Base-by-base conservation (phyloP, 208 protist species). In the Endotrypanum monterogeii region DNA sequence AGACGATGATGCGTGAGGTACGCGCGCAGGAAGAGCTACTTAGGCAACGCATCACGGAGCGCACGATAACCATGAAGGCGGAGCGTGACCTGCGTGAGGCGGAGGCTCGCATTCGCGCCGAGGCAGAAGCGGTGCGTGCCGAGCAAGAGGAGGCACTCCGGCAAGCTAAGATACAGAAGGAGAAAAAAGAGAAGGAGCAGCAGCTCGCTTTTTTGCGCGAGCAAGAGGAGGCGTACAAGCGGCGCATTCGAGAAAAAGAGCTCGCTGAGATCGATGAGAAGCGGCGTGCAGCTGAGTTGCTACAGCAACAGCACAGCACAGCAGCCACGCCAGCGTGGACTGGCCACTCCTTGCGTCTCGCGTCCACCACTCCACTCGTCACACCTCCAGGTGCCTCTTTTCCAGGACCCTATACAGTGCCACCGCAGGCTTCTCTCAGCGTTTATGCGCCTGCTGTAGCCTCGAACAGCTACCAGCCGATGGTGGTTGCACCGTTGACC, bases 11-110 rank as follows among this genome's bases (percentile, higher is more conserved):
- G 28, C 70, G 76, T 23, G 69, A 87, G 56, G 55, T 94, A 0
- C 85, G 87, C 30, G 92, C 94, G 74, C 88, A 94, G 71, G 92
- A 96, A 79, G 85, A 90, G 51, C 20, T 89, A 35, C 73, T 94
- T 46, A 88, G 84, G 14, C 68, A 79, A 30, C 85, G 87, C 50
- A 66, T 94, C 44, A 73, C 86, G 52, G 58, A 85, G 78, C 82
- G 81, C 30, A 77, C 83, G 41, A 78, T 74, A 9, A 57, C 71
- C 8, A 69, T 56, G 25, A 71, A 75, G 74, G 70, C 67, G 54
- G 63, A 73, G 67, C 61, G 66, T 23, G 69, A 8, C 9, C 61
- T 23, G 14, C 69, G 65, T 32, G 78, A 61, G 18, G 86, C 70
- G 0, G 67, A 79, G 56, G 76, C 67, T 8, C 74, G 82, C 50